Evolutionary conservation across 2,329 filamentous ascomycete species (phyloP).

Genomic region (Mollisia scopiformis): DNA sequence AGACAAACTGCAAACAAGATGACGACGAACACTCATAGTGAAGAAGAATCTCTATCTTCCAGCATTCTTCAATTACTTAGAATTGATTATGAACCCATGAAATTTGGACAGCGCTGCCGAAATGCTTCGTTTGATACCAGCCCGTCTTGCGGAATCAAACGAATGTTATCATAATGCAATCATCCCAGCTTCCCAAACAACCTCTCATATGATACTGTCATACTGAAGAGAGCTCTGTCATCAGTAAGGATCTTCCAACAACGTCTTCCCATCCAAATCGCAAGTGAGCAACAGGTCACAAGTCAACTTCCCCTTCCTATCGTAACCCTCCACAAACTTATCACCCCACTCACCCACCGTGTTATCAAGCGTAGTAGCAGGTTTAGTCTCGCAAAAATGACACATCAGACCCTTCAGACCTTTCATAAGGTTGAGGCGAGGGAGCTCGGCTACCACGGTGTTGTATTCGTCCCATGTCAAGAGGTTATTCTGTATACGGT

Average conservation of each 20-base stretch:
- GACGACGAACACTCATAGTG: too few species aligned
- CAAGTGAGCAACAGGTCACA: constrained; percentile 12
- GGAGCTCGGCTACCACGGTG: constrained; percentile 35
- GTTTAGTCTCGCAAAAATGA: constrained; percentile 40
- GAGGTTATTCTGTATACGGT: constrained; percentile 19
- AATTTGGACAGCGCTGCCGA: too few species aligned
- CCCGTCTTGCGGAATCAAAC: too few species aligned
- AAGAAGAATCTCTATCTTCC: too few species aligned
- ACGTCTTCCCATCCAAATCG: constrained; percentile 12
- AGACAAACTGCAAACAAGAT: too few species aligned
- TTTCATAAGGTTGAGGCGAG: constrained; percentile 38
- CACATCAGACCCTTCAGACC: constrained; percentile 38
- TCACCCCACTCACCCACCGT: constrained; percentile 40
- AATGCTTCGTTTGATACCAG: too few species aligned
- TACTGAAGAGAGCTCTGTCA: too few species aligned
- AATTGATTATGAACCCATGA: too few species aligned
- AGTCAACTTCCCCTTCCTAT: constrained; percentile 36
- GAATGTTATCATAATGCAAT: too few species aligned
- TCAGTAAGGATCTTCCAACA: constrained; percentile 13
- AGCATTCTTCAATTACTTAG: too few species aligned
- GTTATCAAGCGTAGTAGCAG: constrained; percentile 40
- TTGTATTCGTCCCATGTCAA: constrained; percentile 39
- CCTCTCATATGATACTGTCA: too few species aligned
- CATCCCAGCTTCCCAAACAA: too few species aligned
- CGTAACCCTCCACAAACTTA: constrained; percentile 39